A percentile compares a stretch with the other conserved stretches of the same genome.
Evolutionary conservation across 2,329 filamentous ascomycete species (phyloP).

Genomic region (Epichloe glyceriae): DNA sequence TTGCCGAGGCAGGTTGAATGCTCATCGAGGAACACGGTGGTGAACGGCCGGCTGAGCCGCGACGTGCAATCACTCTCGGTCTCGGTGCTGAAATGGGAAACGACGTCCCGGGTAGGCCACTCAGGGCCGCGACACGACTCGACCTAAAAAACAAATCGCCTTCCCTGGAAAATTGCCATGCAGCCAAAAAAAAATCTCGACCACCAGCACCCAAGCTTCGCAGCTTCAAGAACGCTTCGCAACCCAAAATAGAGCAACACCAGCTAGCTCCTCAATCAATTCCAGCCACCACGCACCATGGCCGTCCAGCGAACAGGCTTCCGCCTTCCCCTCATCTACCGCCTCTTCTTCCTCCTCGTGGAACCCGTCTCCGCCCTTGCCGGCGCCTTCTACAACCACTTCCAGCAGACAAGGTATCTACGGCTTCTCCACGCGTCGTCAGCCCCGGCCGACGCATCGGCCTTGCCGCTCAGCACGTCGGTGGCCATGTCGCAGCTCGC

Average conservation of each 20-base stretch:
- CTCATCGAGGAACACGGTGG: too few species aligned
- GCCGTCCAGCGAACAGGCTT: conserved; percentile 18
- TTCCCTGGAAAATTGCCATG: too few species aligned
- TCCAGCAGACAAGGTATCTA: conserved; percentile 45
- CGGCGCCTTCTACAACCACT: conserved; percentile 39
- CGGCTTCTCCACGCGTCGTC: conserved; percentile 45
- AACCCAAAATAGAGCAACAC: too few species aligned
- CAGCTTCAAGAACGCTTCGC: too few species aligned
- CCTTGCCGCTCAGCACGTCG: conserved; percentile 45
- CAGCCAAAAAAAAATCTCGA: not conserved
- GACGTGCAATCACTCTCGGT: too few species aligned
- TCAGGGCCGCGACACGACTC: too few species aligned
- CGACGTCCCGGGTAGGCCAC: too few species aligned
- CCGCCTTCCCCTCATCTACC: conserved; percentile 48
- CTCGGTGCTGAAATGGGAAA: too few species aligned
- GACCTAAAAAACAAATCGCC: too few species aligned
- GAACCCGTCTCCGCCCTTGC: conserved; percentile 46
- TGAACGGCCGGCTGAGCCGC: too few species aligned
- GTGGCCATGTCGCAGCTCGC: conserved; percentile 63
- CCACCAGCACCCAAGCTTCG: not conserved
- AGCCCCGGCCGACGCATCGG: conserved; percentile 14
- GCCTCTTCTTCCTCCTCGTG: conserved; percentile 61
- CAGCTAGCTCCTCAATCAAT: too few species aligned
- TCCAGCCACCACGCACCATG: not conserved
- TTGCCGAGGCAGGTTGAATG: too few species aligned